These are phyloP conservation scores for Coemansia sp. DNA, from an alignment of 192 early-diverging fungal species.

Conservation along the genomic window DNA sequence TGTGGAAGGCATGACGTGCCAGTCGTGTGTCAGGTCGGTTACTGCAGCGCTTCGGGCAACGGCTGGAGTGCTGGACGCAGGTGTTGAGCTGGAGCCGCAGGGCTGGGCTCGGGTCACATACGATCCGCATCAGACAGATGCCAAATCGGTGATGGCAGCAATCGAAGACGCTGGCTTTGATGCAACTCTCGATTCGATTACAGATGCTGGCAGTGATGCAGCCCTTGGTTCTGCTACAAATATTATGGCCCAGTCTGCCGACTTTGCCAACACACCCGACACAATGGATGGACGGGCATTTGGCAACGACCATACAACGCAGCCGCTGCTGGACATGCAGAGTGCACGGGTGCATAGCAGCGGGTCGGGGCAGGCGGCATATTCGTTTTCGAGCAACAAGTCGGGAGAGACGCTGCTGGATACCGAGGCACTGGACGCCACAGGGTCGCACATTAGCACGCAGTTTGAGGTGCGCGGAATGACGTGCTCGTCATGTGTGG, in stretches of 20 bases:
- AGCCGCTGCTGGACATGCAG: conserved; percentile 9
- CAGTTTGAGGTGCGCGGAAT: conserved; percentile 83
- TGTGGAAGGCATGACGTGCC: conserved; percentile 73
- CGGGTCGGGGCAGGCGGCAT: conserved; percentile 2
- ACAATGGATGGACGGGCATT: conserved; percentile 1
- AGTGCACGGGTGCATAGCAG: neutral
- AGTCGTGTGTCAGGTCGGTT: conserved; percentile 77
- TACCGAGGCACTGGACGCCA: conserved; percentile 1
- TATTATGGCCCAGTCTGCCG: neutral
- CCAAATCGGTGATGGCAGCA: conserved; percentile 51
- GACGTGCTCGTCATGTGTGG: conserved; percentile 95
- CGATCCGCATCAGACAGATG: conserved; percentile 37
- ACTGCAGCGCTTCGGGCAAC: conserved; percentile 56
- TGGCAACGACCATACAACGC: neutral
- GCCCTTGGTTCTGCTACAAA: neutral
- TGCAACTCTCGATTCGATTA: conserved; percentile 25
- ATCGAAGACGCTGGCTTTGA: conserved; percentile 70
- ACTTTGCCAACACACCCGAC: neutral
- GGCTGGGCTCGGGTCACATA: conserved; percentile 60
- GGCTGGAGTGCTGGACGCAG: conserved; percentile 56
- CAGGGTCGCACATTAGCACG: conserved; percentile 19
- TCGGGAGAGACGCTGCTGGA: conserved; percentile 44
- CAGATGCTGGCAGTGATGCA: neutral
- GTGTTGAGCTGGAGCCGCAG: conserved; percentile 58
- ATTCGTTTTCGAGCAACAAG: conserved; percentile 35